phyloP scores from a whole-genome alignment of 2,329 filamentous ascomycete species.

The Dactylonectria macrodidyma region DNA sequence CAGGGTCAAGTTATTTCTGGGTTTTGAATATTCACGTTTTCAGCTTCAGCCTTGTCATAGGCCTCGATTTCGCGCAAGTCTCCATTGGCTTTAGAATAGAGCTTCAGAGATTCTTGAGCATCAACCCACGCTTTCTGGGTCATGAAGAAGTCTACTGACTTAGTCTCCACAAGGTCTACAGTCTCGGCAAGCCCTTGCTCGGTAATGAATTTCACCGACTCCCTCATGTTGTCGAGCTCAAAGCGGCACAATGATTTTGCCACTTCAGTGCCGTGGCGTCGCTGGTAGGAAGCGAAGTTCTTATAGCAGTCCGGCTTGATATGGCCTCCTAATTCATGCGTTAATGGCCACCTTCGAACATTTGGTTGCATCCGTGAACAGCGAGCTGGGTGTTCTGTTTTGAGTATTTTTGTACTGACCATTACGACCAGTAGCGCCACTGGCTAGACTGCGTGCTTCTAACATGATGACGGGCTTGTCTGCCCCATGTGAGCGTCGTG shows the following conservation, averaged over 20 bases:
- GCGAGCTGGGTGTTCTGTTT: no score
- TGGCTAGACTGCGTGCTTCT: slow-evolving; percentile 5
- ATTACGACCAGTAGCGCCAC: slow-evolving; percentile 7
- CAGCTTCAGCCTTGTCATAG: background rate
- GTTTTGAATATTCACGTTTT: background rate
- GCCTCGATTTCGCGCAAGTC: background rate
- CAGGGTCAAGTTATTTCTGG: background rate
- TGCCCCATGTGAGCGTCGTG: background rate
- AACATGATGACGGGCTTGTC: background rate
- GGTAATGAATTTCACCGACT: background rate
- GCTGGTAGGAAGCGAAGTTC: slow-evolving; percentile 1
- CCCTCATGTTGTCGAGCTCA: slow-evolving; percentile 6
- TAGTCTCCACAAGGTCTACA: slow-evolving; percentile 1
- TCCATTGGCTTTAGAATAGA: background rate
- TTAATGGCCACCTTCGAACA: background rate
- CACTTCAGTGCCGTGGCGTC: background rate
- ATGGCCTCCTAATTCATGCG: background rate
- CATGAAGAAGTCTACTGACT: background rate
- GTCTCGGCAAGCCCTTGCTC: background rate
- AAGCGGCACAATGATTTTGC: background rate
- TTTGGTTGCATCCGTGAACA: no score
- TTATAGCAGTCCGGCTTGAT: slow-evolving; percentile 15
- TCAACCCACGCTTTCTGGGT: background rate
- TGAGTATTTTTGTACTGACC: background rate
- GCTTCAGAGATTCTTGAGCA: background rate